A percentile compares a stretch with the other conserved stretches of the same genome.
Evolutionary conservation across 2,329 filamentous ascomycete species (phyloP).

Genomic region (Aspergillus vadensis): DNA sequence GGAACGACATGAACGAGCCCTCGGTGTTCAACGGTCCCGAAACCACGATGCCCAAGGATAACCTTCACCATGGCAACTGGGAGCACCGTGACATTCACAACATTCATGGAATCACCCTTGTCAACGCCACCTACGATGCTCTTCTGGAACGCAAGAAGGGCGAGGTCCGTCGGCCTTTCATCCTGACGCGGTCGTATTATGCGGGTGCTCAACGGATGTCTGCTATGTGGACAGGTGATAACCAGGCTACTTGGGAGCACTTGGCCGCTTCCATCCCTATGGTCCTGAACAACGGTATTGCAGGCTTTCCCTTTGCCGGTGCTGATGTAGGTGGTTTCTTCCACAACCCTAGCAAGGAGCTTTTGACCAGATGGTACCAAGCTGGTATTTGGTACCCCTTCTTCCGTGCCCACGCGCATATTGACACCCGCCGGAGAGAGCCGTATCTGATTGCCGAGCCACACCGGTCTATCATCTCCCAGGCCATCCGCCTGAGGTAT

Average conservation of each 20-base stretch:
- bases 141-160: constrained; percentile 82
- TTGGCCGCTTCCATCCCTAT: constrained; percentile 89
- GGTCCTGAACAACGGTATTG: constrained; percentile 88
- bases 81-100: constrained; percentile 98
- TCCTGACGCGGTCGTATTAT: constrained; percentile 90
- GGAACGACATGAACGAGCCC: constrained; percentile 99
- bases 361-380: constrained; percentile 94
- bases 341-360: constrained; percentile 89
- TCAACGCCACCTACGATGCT: constrained; percentile 89
- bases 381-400: constrained; percentile 96
- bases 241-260: constrained; percentile 90
- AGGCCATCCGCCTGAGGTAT: constrained; percentile 86
- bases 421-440: constrained; percentile 90
- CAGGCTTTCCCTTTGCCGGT: constrained; percentile 89
- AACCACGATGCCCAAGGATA: constrained; percentile 98
- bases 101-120: constrained; percentile 89
- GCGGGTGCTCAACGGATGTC: constrained; percentile 85
- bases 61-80: constrained; percentile 87
- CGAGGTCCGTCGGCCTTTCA: constrained; percentile 81
- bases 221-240: constrained; percentile 99
- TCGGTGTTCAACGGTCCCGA: constrained; percentile 98
- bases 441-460: constrained; percentile 86
- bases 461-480: constrained; percentile 81
- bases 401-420: constrained; percentile 96
- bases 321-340: constrained; percentile 98